Base-by-base conservation (phyloP, 2,329 filamentous ascomycete species). In the Xylariaceae sp. region DNA sequence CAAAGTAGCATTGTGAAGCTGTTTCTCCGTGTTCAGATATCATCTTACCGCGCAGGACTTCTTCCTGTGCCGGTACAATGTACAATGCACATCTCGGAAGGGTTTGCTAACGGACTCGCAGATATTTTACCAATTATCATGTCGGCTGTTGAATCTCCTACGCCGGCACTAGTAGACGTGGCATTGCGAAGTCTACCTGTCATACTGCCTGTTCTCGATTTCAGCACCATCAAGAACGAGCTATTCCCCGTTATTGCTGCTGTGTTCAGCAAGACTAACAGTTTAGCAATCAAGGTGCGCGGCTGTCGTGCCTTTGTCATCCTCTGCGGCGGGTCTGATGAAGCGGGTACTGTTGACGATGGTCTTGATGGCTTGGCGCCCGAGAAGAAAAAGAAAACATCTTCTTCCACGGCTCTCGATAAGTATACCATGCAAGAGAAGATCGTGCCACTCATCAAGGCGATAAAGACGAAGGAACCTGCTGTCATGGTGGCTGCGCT, bases 371-470 rank as follows among this genome's bases (percentile, higher is more conserved):
- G 90, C 0, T 76, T 92, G 67, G 65, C 73, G 40, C 71, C 80
- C 60, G 68, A 75, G 49, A 75, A 80, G 47, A 82, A 80, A 65
- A 79, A 81, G 54, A 85, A 86, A 66, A 74, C 79, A 2, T 81
- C 80, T 3, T 87, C 82, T 1, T 87, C 87, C 0, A 90, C 85
- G 1, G 92, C 92, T 2, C 76, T 99, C 26, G 94, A 99, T 74
- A 97, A 97, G 70, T 97, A 94, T 67, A 97, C 94, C 0, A 92
- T 99, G 74, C 94, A 99, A 69, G 94, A 99, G 68, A 97, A 96
- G 74, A 88, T 99, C 32, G 82, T 97, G 0, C 94, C 94, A 0
- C 74, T 97, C 4, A 79, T 99, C 56, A 91, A 89, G 66, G 91
- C 80, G 1, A 97, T 99, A 74, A 97, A 96, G 72, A 99, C 94